Base-by-base conservation (phyloP, 768 basidiomycete genomes). In the Hypsizygus marmoreus region DNA sequence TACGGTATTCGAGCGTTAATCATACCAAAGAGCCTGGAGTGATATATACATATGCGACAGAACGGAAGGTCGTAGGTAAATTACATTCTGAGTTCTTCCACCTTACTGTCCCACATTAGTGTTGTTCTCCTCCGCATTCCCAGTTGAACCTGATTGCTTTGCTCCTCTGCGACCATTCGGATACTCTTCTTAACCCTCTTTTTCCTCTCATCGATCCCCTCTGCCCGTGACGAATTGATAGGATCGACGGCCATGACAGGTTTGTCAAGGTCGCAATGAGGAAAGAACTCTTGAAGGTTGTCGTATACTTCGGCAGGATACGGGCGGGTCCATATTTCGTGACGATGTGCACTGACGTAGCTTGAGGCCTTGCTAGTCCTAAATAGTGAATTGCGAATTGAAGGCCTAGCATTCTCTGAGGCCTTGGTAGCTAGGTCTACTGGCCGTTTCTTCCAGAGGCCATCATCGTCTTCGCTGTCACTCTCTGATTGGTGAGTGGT, bases 251-350 rank as follows among this genome's bases (percentile, higher is more conserved):
- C 86, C 57, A n/a, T n/a, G n/a, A n/a, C n/a, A n/a, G n/a, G n/a
- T n/a, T 88, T 83, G 61, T 97, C 92, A 40, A 97, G 79, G 59
- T 95, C 84, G 61, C 91, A 87, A 45, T 84, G 77, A 12, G 93
- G 93, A 73, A 97, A 97, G 68, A 86, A 95, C 29, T 79, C 78
- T 47, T 91, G 82, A 12, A 97, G 72, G 44, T 87, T 74, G 28
- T 90, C 80, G 59, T 88, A 86, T 25, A 97, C 85, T 46, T 86
- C 83, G 58, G 90, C 87, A 2, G 87, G 76, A 38, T 76, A 74
- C 6, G 92, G 92, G 55, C 90, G 82, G 55, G 56, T 62, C 53
- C 78, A 80, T 59, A 51, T 47, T 14, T 53, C 46, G 6, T 36
- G 43, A 13, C 31, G 28, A 39, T 44, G 53, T 25, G 25, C 24